Evolutionary conservation across 345 rosid species (phyloP), one percentile per base, ranked within the genome.

Genomic region (Cochlearia excelsa): DNA sequence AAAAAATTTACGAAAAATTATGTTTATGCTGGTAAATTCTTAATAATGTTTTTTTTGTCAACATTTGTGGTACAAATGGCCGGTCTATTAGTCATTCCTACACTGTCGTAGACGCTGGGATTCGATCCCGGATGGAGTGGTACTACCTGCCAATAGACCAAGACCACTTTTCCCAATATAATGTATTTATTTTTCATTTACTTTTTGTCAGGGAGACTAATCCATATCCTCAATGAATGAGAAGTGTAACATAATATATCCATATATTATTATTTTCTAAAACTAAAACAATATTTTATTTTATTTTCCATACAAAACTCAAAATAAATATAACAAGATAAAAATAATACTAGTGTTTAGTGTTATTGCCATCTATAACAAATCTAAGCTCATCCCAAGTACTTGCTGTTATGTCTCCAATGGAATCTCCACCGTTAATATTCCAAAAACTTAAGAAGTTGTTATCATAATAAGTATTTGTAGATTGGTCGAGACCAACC

Each of bases 331-430:
- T 3, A 37, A 33, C 35, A 33, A 33, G 4, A 37, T 3, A 16
- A 16, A 16, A 16, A 16, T 16, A 16, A 16, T 16, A 16, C 23
- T 16, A 16, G 23, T 16, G 23, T 16, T 16, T 16, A 16, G 23
- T 16, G 23, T 16, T 16, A 16, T 34, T 64, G 9, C 75, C 75
- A 51, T 81, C 81, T 6, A 84, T 81, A n/a, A 84, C 79, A 8
- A 84, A 74, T 46, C 81, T 73, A 27, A 86, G 79, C 70, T 84
- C 95, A 70, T 86, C 95, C 87, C 90, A 86, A 74, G 75, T 79
- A 16, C 23, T 16, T 16, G 23, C 23, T 9, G 61, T 37, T 37
- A 4, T 23, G 33, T 80, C 67, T 33, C 42, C 63, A 4, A 86
- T 58, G 46, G 69, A 59, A 65, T 84, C 84, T 53, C 68, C 80